Evolutionary conservation across 208 protist genomes (phyloP).

Genomic region (Leishmania tropica): DNA sequence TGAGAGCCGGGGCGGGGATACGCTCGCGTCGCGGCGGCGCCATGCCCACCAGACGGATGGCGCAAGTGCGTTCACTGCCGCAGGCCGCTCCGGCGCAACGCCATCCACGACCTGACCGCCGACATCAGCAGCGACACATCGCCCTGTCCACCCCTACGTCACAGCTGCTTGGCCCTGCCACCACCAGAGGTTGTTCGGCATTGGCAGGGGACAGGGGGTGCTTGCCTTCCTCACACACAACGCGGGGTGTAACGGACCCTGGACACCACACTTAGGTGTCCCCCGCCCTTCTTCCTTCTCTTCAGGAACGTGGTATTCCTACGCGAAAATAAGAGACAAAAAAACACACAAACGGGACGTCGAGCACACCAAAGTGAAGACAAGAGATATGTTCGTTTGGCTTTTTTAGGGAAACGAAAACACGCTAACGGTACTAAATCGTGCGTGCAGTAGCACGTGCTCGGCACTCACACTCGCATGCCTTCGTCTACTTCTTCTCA

Average conservation of each 20-base stretch:
- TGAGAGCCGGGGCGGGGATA: neutral
- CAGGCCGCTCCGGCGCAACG: neutral
- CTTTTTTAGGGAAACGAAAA: slow-evolving; percentile 9
- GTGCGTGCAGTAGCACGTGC: neutral
- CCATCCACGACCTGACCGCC: neutral
- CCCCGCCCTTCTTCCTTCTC: neutral
- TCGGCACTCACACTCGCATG: neutral
- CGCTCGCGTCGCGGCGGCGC: neutral
- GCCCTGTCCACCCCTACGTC: neutral
- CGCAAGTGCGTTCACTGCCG: neutral
- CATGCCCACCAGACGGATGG: neutral
- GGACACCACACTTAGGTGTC: neutral
- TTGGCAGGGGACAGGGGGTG: neutral
- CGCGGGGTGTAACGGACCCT: neutral
- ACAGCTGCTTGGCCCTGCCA: neutral
- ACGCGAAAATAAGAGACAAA: slow-evolving; percentile 20
- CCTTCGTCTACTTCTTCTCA: slow-evolving; percentile 38
- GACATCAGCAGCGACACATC: neutral
- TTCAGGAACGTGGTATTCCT: slow-evolving; percentile 8
- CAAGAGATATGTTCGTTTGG: slow-evolving; percentile 19
- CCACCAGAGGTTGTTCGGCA: neutral
- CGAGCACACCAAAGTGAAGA: slow-evolving; percentile 12
- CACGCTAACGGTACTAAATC: slow-evolving; percentile 8
- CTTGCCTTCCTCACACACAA: neutral
- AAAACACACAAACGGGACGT: slow-evolving; percentile 10